Conservation (phyloP, 371 early-diverging fungal genomes). For the Mortierella polycephala region DNA sequence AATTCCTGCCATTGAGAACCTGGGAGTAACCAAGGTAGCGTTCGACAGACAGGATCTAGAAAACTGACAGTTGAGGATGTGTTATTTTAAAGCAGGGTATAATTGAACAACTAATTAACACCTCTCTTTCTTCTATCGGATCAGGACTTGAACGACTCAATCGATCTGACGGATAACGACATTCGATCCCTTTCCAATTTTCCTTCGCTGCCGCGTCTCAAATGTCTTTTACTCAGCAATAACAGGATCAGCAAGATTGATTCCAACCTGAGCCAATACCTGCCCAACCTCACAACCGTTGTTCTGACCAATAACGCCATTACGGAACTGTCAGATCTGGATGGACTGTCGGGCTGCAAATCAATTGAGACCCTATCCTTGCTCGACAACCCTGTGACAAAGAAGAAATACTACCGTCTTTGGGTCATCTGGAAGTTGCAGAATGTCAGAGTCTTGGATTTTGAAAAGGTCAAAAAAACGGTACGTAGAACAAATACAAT, state of each 20-base stretch:
- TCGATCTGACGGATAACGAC: constrained; percentile 95
- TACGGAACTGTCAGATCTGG: constrained; percentile 85
- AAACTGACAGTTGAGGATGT: neutral
- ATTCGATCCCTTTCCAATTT: constrained; percentile 88
- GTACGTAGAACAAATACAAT: constrained; percentile 57
- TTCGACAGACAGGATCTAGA: neutral
- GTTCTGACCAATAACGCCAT: constrained; percentile 90
- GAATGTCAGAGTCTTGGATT: constrained; percentile 87
- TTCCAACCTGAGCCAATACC: constrained; percentile 61
- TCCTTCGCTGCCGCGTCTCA: constrained; percentile 85
- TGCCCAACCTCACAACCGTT: constrained; percentile 84
- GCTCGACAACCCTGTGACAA: constrained; percentile 88
- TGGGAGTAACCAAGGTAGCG: constrained; percentile 89
- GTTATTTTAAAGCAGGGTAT: neutral
- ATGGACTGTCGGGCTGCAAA: constrained; percentile 68
- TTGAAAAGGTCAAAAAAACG: constrained; percentile 73
- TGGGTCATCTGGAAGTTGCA: constrained; percentile 87
- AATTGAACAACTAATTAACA: no score
- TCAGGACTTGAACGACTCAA: constrained; percentile 90
- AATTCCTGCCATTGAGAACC: constrained; percentile 92
- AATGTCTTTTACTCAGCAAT: constrained; percentile 79
- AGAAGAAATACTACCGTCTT: constrained; percentile 81
- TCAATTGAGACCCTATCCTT: constrained; percentile 76
- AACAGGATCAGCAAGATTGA: constrained; percentile 90
- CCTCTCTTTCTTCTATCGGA: constrained; percentile 5